These are phyloP conservation scores for Saussurea involucrata DNA, from an alignment of 129 eudicot genomes.

Conservation along the genomic window DNA sequence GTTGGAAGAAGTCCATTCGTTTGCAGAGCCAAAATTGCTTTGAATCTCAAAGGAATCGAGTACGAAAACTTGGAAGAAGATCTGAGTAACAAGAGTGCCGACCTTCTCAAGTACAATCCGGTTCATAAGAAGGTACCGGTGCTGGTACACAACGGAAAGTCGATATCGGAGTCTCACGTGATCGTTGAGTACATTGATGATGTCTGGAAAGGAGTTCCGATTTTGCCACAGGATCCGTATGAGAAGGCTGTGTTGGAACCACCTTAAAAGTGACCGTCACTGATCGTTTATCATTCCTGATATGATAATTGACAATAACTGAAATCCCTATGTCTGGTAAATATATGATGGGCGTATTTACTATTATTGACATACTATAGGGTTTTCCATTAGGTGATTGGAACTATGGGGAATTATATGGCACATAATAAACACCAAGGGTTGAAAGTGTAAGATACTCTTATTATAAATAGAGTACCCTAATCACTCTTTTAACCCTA, in stretches of 20 bases:
- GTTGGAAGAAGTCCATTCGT: constrained; percentile 9
- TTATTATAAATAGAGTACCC: no score
- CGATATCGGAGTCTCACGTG: constrained; percentile 32
- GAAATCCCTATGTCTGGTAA: no score
- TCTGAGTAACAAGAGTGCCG: constrained; percentile 20
- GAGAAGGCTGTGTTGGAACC: constrained; percentile 26
- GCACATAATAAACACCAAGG: no score
- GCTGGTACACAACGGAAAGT: constrained; percentile 29
- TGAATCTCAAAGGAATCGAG: constrained; percentile 23
- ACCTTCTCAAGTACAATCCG: constrained; percentile 30
- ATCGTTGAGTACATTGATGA: neutral
- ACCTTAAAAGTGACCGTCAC: no score
- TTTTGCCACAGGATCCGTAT: constrained; percentile 34
- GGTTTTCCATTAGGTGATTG: no score
- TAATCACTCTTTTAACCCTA: no score
- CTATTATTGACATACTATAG: no score
- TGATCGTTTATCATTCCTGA: no score
- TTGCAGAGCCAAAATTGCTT: constrained; percentile 29
- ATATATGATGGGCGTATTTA: no score
- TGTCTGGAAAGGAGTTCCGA: constrained; percentile 24
- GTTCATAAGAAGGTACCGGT: constrained; percentile 28
- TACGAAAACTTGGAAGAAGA: constrained; percentile 17
- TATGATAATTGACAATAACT: no score
- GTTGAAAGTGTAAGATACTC: no score
- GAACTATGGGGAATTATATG: no score